Evolutionary conservation across 1,284 basidiomycete genomes (phyloP).

Genomic region (Heterobasidion irregulare): DNA sequence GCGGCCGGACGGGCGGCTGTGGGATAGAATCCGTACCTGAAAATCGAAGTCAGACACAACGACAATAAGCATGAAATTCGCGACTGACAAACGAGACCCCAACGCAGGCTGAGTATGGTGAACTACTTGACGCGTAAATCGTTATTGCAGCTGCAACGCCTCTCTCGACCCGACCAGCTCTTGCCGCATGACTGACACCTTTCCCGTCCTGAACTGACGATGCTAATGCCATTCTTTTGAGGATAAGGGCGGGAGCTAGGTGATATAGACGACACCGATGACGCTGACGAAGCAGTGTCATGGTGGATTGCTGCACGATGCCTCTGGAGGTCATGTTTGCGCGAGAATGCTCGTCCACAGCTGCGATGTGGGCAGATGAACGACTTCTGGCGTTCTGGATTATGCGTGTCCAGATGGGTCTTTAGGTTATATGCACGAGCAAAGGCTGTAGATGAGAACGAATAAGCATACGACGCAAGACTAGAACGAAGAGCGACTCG

Average conservation of each 20-base stretch:
- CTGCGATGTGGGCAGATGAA: constrained; percentile 74
- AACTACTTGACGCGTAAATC: not conserved
- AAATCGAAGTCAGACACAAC: not conserved
- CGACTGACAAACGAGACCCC: not conserved
- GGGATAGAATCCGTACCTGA: not conserved
- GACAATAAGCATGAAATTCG: not conserved
- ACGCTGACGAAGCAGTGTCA: constrained; percentile 36
- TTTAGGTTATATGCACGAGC: constrained; percentile 88
- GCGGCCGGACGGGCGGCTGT: not conserved
- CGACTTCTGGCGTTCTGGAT: constrained; percentile 80
- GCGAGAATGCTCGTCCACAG: constrained; percentile 81
- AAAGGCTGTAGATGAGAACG: constrained; percentile 45
- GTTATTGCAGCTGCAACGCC: constrained; percentile 44
- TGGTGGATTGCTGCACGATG: constrained; percentile 83
- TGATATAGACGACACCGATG: constrained; percentile 16
- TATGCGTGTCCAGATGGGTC: constrained; percentile 86
- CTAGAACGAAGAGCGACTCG: constrained; percentile 22
- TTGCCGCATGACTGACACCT: constrained; percentile 76
- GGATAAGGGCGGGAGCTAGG: constrained; percentile 13
- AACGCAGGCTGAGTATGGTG: not conserved
- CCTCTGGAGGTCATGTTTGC: constrained; percentile 84
- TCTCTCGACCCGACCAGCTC: constrained; percentile 49
- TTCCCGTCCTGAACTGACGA: constrained; percentile 46
- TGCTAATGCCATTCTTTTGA: constrained; percentile 37
- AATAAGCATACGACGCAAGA: constrained; percentile 5